Evolutionary conservation across 768 basidiomycete genomes (phyloP).

Genomic region (Lactarius trivialis): DNA sequence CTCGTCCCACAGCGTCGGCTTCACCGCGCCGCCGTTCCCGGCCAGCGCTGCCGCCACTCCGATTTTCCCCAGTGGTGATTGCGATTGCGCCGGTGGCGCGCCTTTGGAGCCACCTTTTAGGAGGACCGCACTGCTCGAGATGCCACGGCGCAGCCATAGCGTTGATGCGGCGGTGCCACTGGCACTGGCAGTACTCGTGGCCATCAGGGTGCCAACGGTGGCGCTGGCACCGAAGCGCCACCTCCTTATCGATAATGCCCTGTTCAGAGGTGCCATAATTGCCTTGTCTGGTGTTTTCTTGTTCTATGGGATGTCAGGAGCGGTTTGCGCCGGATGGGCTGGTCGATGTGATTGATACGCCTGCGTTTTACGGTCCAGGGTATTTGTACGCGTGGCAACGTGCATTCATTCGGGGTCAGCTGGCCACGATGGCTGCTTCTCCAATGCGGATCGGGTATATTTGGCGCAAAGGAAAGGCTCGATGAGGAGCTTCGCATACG

Average conservation of each 20-base stretch:
- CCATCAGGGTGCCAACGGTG: background rate
- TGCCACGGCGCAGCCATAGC: background rate
- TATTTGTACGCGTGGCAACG: conserved; percentile 10
- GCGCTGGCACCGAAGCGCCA: background rate
- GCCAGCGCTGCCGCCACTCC: conserved; percentile 57
- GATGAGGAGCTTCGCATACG: background rate
- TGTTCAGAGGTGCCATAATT: background rate
- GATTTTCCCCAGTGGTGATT: conserved; percentile 52
- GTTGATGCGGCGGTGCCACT: background rate
- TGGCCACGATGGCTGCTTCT: background rate
- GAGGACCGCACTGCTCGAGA: conserved; percentile 1
- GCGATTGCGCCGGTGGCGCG: conserved; percentile 18
- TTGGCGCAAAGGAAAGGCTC: background rate
- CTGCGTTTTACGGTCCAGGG: background rate
- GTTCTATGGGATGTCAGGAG: background rate
- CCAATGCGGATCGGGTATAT: background rate
- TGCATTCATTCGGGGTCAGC: background rate
- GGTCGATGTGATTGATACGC: background rate
- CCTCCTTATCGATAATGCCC: conserved; percentile 1
- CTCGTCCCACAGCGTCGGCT: conserved; percentile 51
- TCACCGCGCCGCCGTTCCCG: conserved; percentile 32
- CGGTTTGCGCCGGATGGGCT: background rate
- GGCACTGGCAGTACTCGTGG: too few species aligned
- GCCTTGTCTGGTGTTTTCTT: background rate
- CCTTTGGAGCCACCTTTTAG: background rate